Percentiles rank a stretch among this genome's conserved stretches.
These are phyloP conservation scores for Stachybotrys echinatus DNA, from an alignment of 2,329 filamentous ascomycete genomes.

Conservation along the genomic window DNA sequence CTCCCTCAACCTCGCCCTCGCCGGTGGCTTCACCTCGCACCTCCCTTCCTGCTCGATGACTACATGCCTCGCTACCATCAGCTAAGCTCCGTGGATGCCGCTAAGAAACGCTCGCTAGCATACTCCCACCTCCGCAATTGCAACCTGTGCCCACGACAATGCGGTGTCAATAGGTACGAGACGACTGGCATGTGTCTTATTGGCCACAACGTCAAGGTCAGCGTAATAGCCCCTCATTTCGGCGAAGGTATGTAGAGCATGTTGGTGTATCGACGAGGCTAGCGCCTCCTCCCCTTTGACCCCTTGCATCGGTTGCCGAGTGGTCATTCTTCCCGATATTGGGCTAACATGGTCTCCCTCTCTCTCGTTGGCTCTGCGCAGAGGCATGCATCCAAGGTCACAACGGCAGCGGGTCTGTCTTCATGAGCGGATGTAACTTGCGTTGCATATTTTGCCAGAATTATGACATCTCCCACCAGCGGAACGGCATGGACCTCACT, in stretches of 20 bases:
- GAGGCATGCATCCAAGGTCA: slow-evolving; percentile 81
- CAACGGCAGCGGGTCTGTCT: slow-evolving; percentile 73
- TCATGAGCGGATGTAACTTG: slow-evolving; percentile 72
- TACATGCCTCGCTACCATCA: slow-evolving; percentile 70
- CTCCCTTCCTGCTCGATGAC: slow-evolving; percentile 62
- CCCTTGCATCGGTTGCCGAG: slow-evolving; percentile 4
- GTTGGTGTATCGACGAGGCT: slow-evolving; percentile 2
- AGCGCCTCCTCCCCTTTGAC: neutral
- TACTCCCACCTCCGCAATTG: slow-evolving; percentile 73
- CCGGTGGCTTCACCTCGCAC: slow-evolving; percentile 45
- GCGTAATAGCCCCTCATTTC: slow-evolving; percentile 81
- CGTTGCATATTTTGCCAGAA: slow-evolving; percentile 78
- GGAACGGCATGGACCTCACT: slow-evolving; percentile 74
- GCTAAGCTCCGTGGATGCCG: slow-evolving; percentile 61
- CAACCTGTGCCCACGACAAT: slow-evolving; percentile 74
- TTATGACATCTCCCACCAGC: slow-evolving; percentile 75
- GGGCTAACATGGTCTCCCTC: neutral
- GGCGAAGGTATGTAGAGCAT: slow-evolving; percentile 55
- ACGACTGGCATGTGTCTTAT: slow-evolving; percentile 74
- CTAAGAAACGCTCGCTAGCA: slow-evolving; percentile 67
- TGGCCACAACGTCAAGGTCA: slow-evolving; percentile 71
- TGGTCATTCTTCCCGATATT: neutral
- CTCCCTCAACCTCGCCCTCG: slow-evolving; percentile 4
- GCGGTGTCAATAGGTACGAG: slow-evolving; percentile 76
- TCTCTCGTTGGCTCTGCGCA: slow-evolving; percentile 14